Conservation (phyloP, 208 protist genomes). For the Trypanosoma theileri region DNA sequence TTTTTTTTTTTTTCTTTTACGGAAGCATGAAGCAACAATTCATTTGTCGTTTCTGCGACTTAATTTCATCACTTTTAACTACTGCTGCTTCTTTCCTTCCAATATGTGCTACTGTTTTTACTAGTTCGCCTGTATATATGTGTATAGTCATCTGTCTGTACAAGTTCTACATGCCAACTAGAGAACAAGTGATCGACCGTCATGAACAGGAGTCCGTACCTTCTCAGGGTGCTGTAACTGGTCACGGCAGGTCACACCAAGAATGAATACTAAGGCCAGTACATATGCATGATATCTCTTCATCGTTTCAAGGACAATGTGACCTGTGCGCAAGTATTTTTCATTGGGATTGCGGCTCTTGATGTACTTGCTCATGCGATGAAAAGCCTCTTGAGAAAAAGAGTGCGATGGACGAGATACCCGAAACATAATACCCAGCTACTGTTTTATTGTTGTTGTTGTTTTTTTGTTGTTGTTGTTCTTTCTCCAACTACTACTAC, state of each 20-base stretch:
- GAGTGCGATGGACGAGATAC: slow-evolving; percentile 23
- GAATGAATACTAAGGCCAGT: slow-evolving; percentile 58
- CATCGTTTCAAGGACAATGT: slow-evolving; percentile 79
- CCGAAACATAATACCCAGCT: slow-evolving; percentile 21
- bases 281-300: slow-evolving; percentile 86
- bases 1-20: no score
- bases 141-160: no score
- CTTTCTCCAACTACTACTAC: neutral
- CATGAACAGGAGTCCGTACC: slow-evolving; percentile 56
- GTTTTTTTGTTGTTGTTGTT: neutral
- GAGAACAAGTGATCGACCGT: slow-evolving; percentile 82
- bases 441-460: neutral
- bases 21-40: no score
- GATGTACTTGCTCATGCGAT: slow-evolving; percentile 85
- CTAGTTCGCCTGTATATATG: no score
- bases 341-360: slow-evolving; percentile 87
- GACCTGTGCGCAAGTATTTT: slow-evolving; percentile 77
- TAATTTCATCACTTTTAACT: no score
- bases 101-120: neutral
- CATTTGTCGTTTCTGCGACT: no score
- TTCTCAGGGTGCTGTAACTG: slow-evolving; percentile 64
- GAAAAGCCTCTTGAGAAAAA: slow-evolving; percentile 83
- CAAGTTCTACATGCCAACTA: slow-evolving; percentile 24
- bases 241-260: slow-evolving; percentile 62
- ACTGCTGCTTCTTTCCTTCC: neutral